Percentiles rank a stretch among this genome's conserved stretches.
phyloP scores from a whole-genome alignment of 2,329 filamentous ascomycete genomes.

The Rutstroemia sydowiana region DNA sequence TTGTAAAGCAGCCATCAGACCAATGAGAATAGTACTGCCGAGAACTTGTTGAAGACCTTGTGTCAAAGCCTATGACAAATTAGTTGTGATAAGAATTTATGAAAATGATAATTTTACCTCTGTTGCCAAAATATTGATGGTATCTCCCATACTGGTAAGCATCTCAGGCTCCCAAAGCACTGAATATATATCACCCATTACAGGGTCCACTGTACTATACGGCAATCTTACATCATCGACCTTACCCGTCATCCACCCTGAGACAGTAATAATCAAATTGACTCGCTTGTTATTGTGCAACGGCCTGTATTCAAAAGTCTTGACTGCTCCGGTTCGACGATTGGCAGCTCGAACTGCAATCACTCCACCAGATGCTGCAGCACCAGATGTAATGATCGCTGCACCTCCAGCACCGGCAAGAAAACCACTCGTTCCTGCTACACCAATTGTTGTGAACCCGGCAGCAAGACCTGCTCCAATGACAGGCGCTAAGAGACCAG shows the following conservation, averaged over 20 bases:
- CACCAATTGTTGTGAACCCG: slow-evolving; percentile 90
- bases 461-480: slow-evolving; percentile 92
- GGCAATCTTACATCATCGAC: slow-evolving; percentile 93
- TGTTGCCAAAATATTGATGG: slow-evolving; percentile 95
- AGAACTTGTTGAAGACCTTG: slow-evolving; percentile 94
- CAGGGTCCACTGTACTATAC: slow-evolving; percentile 90
- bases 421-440: slow-evolving; percentile 81
- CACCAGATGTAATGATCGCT: slow-evolving; percentile 85
- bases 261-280: slow-evolving; percentile 89
- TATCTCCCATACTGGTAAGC: slow-evolving; percentile 95
- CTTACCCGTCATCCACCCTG: slow-evolving; percentile 98
- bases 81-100: slow-evolving; percentile 16
- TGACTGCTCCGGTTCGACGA: slow-evolving; percentile 81
- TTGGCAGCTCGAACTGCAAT: slow-evolving; percentile 83
- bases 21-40: slow-evolving; percentile 78
- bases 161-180: slow-evolving; percentile 97
- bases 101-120: slow-evolving; percentile 53
- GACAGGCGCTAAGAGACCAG: slow-evolving; percentile 82
- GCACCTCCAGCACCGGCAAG: slow-evolving; percentile 87
- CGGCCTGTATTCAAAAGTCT: slow-evolving; percentile 93
- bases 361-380: slow-evolving; percentile 76
- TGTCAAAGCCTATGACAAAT: slow-evolving; percentile 67
- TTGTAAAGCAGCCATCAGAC: slow-evolving; percentile 87
- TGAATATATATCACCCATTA: slow-evolving; percentile 98
- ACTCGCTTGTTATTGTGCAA: slow-evolving; percentile 97